Base-by-base conservation (phyloP, 495 filamentous ascomycete genomes). In the Penicillium lividum region DNA sequence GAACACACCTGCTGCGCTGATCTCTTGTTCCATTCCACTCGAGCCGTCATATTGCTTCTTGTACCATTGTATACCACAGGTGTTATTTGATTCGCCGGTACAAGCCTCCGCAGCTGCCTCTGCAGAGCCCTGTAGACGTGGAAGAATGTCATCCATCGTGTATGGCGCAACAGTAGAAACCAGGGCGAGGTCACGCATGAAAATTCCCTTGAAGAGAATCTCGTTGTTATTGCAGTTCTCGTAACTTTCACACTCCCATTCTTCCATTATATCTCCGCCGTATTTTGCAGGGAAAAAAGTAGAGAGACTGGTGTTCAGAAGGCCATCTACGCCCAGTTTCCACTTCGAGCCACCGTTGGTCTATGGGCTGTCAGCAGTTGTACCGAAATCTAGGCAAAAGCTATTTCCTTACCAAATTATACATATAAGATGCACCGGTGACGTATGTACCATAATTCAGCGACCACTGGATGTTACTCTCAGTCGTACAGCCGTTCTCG, bases 51-150 rank as follows among this genome's bases (percentile, higher is more conserved):
- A 90, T 11, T 76, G 74, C 38, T 40, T 40, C 11, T 76, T 70
- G 58, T 77, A 83, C 91, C 92, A 96, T 44, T 76, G 80, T 36
- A 84, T 66, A 0, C 90, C 89, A 67, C 92, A 96, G 44, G 78
- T 77, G 10, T 79, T 68, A 59, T 86, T 85, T 22, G 60, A 57
- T 29, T 81, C 81, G 29, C 85, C 83, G 1, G 72, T 79, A 56
- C 91, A 96, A 40, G 85, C 79, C 34, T 71, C 73, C 1, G 87
- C 87, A 0, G 90, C 91, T 0, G 84, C 90, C 33, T 69, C 46
- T 27, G 89, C 89, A 0, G 87, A 89, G 3, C 81, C 77, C 42
- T 73, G 68, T 9, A 96, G 77, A 46, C 84, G 77, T 0, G 84
- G 82, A 68, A 87, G 81, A 67, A 95, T 84, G 10, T 70, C 66